These are phyloP conservation scores for Hyaloscypha finlandica DNA, from an alignment of 495 filamentous ascomycete species.

Conservation along the genomic window DNA sequence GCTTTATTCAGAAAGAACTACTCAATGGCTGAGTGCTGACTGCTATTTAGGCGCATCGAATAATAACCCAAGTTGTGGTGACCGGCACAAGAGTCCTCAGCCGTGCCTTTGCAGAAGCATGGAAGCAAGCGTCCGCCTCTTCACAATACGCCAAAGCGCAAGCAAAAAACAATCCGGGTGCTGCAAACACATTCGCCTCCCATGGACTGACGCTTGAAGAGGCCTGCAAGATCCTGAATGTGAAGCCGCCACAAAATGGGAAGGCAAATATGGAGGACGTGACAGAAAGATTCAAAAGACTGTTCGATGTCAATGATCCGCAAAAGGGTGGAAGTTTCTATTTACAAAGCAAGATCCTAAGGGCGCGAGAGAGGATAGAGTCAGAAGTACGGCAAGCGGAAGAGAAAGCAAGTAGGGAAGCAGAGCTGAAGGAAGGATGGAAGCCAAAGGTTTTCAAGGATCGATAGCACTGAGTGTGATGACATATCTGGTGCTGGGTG, in stretches of 20 bases:
- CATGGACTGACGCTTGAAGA: slow-evolving; percentile 88
- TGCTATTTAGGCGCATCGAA: slow-evolving; percentile 77
- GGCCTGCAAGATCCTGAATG: slow-evolving; percentile 96
- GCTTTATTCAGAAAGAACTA: neutral
- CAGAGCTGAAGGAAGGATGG: slow-evolving; percentile 81
- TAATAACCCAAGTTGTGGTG: slow-evolving; percentile 89
- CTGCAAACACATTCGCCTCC: slow-evolving; percentile 51
- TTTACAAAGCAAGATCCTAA: slow-evolving; percentile 91
- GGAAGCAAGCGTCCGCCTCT: slow-evolving; percentile 86
- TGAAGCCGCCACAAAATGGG: slow-evolving; percentile 82
- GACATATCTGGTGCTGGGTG: slow-evolving; percentile 18
- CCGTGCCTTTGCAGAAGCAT: slow-evolving; percentile 88
- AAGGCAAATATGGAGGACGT: slow-evolving; percentile 74
- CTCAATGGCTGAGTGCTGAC: slow-evolving; percentile 18
- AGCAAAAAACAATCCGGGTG: slow-evolving; percentile 44
- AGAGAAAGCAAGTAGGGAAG: slow-evolving; percentile 55
- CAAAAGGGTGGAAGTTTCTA: slow-evolving; percentile 97
- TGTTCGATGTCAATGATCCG: slow-evolving; percentile 93
- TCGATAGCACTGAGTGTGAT: slow-evolving; percentile 47
- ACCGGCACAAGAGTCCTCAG: slow-evolving; percentile 89
- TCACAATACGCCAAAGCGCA: slow-evolving; percentile 76
- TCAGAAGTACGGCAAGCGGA: slow-evolving; percentile 62
- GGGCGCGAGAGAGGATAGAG: slow-evolving; percentile 91
- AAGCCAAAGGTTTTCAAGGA: slow-evolving; percentile 96
- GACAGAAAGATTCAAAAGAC: slow-evolving; percentile 85